Percentiles rank a stretch among this genome's conserved stretches.
phyloP scores from a whole-genome alignment of 345 rosid genomes.

The Brassica rapa region DNA sequence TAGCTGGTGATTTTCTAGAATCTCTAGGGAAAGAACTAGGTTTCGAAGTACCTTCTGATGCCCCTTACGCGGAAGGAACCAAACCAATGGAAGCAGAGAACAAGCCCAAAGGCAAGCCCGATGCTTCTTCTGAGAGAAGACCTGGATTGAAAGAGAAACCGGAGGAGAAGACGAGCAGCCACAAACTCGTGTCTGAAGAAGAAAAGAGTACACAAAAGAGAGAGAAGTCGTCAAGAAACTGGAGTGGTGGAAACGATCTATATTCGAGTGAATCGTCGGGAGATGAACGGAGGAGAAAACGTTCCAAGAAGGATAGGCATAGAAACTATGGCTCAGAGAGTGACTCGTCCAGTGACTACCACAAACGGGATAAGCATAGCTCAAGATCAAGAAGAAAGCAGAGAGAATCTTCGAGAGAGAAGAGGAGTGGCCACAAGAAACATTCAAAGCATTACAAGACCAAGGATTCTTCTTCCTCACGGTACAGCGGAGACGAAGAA shows the following conservation, averaged over 20 bases:
- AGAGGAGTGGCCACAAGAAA: constrained; percentile 65
- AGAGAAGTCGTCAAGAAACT: constrained; percentile 41
- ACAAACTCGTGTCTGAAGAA: constrained; percentile 51
- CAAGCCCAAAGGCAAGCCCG: constrained; percentile 35
- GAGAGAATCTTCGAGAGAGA: constrained; percentile 54
- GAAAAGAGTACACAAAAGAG: constrained; percentile 53
- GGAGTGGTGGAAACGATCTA: constrained; percentile 22
- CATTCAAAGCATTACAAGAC: constrained; percentile 56
- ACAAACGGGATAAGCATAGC: constrained; percentile 37
- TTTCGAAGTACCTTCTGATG: constrained; percentile 83
- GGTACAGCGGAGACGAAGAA: constrained; percentile 41
- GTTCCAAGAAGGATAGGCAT: constrained; percentile 44
- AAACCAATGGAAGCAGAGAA: constrained; percentile 34
- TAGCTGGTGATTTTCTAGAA: constrained; percentile 93
- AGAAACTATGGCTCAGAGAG: constrained; percentile 58
- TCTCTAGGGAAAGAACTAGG: constrained; percentile 96
- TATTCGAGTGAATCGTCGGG: constrained; percentile 54
- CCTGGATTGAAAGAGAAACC: constrained; percentile 29
- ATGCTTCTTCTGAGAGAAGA: constrained; percentile 34
- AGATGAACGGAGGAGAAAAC: constrained; percentile 60
- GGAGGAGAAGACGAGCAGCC: constrained; percentile 45
- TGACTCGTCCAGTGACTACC: constrained; percentile 55
- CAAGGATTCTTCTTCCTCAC: constrained; percentile 53
- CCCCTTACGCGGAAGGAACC: constrained; percentile 41
- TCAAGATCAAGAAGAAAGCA: constrained; percentile 61